Evolutionary conservation across 1,284 basidiomycete species (phyloP).

Genomic region (Agaricales sp.): DNA sequence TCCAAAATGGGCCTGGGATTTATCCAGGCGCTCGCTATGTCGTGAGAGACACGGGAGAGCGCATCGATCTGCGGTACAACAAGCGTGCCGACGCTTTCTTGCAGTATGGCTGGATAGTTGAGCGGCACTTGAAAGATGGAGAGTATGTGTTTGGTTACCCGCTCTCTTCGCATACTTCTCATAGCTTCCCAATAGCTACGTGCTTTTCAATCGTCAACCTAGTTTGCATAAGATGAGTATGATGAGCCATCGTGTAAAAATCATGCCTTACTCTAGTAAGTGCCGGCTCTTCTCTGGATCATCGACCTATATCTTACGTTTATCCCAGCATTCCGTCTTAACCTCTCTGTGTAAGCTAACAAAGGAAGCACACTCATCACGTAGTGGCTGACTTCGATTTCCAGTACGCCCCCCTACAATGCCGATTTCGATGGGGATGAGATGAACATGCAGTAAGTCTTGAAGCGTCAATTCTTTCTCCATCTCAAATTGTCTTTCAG

Average conservation of each 20-base stretch:
- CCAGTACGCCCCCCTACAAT: conserved; percentile 81
- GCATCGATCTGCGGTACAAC: conserved; percentile 95
- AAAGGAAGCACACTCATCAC: too few species aligned
- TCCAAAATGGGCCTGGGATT: conserved; percentile 91
- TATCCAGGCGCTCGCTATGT: conserved; percentile 98
- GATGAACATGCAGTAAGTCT: conserved; percentile 97
- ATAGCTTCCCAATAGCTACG: conserved; percentile 47
- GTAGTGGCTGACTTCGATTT: conserved; percentile 19
- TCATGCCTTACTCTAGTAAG: conserved; percentile 98
- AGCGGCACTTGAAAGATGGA: conserved; percentile 95
- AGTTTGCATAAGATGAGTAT: conserved; percentile 99
- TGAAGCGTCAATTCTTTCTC: conserved; percentile 1
- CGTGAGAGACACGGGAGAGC: conserved; percentile 95
- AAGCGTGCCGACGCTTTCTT: conserved; percentile 96
- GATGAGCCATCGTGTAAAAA: conserved; percentile 98
- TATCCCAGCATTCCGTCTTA: conserved; percentile 81
- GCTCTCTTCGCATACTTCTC: neutral
- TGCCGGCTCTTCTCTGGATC: conserved; percentile 12
- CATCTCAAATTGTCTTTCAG: conserved; percentile 27
- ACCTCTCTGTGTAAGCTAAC: conserved; percentile 93
- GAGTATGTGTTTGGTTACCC: conserved; percentile 52
- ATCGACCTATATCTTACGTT: conserved; percentile 18
- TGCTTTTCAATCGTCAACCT: conserved; percentile 98
- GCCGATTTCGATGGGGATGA: conserved; percentile 99
- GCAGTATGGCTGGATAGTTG: conserved; percentile 98